Conservation (phyloP, 768 basidiomycete genomes). For the Podaxis carcinomalis region DNA sequence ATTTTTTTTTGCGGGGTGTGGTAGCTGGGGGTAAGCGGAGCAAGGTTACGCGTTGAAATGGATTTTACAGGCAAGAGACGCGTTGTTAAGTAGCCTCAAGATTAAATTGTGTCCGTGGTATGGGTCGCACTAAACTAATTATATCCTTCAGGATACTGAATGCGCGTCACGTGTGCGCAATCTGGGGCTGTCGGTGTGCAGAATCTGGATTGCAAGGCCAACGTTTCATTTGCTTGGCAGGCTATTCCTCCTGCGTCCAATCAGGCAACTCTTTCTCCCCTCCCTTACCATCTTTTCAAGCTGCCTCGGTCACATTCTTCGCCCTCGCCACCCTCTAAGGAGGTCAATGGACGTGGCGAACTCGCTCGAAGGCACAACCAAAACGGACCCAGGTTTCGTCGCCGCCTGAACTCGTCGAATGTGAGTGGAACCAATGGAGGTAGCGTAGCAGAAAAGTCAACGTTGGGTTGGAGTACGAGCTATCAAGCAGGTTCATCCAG, state of each 20-base stretch:
- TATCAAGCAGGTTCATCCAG: constrained; percentile 84
- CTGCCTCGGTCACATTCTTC: constrained; percentile 81
- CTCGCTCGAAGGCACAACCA: constrained; percentile 31
- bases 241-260: neutral
- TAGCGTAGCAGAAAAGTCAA: constrained; percentile 18
- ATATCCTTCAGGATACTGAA: neutral
- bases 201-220: constrained; percentile 1
- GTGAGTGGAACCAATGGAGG: constrained; percentile 1
- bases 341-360: constrained; percentile 49
- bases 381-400: constrained; percentile 31
- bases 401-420: constrained; percentile 27
- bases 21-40: neutral
- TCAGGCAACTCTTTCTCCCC: neutral
- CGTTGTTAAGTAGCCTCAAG: neutral
- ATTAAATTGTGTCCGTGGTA: neutral
- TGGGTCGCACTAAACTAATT: neutral
- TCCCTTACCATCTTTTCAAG: constrained; percentile 31
- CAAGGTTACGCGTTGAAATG: neutral
- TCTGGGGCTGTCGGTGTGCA: neutral
- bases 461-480: constrained; percentile 77
- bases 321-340: constrained; percentile 65
- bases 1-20: constrained; percentile 6
- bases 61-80: constrained; percentile 3
- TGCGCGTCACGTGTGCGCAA: constrained; percentile 1
- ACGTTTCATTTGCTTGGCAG: constrained; percentile 11